Conservation (phyloP, 176 grass and related monocot genomes). For the Hsuehochloa calcarea region DNA sequence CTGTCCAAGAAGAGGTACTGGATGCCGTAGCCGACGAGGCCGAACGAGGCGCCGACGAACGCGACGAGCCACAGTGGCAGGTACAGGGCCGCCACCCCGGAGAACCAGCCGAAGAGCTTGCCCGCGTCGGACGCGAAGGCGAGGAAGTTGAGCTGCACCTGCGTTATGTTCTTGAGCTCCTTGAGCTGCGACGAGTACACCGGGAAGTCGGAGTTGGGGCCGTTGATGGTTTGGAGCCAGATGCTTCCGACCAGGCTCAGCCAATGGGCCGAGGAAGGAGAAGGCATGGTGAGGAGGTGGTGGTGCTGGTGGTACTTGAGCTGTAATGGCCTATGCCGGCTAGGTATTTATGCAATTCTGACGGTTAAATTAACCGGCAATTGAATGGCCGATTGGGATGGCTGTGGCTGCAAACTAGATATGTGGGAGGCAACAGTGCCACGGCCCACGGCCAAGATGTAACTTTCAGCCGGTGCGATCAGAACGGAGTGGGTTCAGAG, state of each 20-base stretch:
- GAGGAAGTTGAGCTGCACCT: conserved; percentile 93
- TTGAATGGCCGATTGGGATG: conserved; percentile 45
- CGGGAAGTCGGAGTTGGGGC: conserved; percentile 89
- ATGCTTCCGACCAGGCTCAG: conserved; percentile 89
- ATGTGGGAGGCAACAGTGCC: conserved; percentile 30
- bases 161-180: conserved; percentile 79
- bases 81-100: conserved; percentile 72
- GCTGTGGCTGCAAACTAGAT: conserved; percentile 39
- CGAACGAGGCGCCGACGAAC: conserved; percentile 60
- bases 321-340: conserved; percentile 22
- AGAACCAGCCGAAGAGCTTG: conserved; percentile 97
- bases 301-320: conserved; percentile 29
- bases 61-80: conserved; percentile 81
- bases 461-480: conserved; percentile 37
- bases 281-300: conserved; percentile 39
- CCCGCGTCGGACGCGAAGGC: conserved; percentile 96
- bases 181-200: conserved; percentile 98
- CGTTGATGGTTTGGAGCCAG: conserved; percentile 97
- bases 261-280: conserved; percentile 72
- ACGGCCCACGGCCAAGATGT: neutral
- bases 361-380: conserved; percentile 26
- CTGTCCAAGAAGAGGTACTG: conserved; percentile 88
- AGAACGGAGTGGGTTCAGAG: neutral
- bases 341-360: conserved; percentile 56
- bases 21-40: conserved; percentile 79